Evolutionary conservation across 495 filamentous ascomycete genomes (phyloP), one percentile per base, ranked within the genome.

Genomic region (Aspergillus indologenus): DNA sequence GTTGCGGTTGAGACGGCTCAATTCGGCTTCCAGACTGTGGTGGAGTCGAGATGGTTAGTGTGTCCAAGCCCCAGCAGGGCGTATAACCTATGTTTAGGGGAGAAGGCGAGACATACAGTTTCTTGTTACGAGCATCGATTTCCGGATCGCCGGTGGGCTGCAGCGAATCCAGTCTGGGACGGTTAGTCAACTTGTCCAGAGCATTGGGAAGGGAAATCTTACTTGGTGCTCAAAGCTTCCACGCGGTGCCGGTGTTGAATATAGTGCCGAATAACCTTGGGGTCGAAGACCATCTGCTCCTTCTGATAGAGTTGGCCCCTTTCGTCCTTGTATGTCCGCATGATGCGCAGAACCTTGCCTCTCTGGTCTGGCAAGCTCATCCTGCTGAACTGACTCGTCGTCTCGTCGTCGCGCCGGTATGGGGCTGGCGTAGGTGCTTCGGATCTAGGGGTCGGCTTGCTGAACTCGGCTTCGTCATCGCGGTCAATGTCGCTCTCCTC

Each of bases 1-100:
- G 75, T 99, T 99, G 62, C 89, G 86, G 62, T 91, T 80, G 5
- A 99, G 81, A 51, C 94, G 89, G 44, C 81, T 83, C 29, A 93
- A 79, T 70, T 99, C 94, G 57, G 81, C 81, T 60, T 87, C 78
- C 54, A 96, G 77, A 31, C 89, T 91, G 65, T 48, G 24, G 56
- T 48, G 54, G 60, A 24, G 29, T 34, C 23, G 8, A 18, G 11
- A 18, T 1, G 34, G 17, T 50, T 40, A 55, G n/a, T 31, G 31
- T 29, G 9, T 14, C 12, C 12, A 14, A 40, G n/a, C 5, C 34
- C 12, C 12, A 2, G 6, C 12, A 9, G 12, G 2, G 34, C 34
- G 34, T 40, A 40, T 2, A 40, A 40, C 12, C 15, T 34, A 20
- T 26, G 24, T 24, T 47, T 22, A 23, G 56, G 31, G 66, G 5